Percentiles rank a stretch among this genome's conserved stretches.
phyloP scores from a whole-genome alignment of 495 filamentous ascomycete species.

The Annulohypoxylon nitens region DNA sequence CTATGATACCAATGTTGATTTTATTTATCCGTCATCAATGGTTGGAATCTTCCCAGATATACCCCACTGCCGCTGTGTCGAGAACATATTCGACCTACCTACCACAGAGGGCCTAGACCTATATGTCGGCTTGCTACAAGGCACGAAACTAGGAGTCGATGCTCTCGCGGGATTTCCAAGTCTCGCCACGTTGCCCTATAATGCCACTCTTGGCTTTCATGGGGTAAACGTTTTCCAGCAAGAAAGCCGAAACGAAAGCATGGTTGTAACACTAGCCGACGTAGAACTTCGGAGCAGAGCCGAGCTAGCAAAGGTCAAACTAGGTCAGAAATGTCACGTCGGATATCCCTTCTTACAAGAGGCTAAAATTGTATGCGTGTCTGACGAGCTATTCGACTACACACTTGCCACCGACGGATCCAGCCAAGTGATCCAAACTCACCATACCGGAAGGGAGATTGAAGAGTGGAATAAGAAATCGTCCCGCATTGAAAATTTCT shows the following conservation, averaged over 20 bases:
- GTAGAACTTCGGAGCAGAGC: slow-evolving; percentile 76
- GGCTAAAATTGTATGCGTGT: slow-evolving; percentile 87
- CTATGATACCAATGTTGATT: slow-evolving; percentile 81
- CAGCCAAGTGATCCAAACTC: slow-evolving; percentile 70
- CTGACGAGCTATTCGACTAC: slow-evolving; percentile 95
- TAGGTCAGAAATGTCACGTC: slow-evolving; percentile 88
- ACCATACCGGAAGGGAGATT: slow-evolving; percentile 83
- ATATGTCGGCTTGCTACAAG: slow-evolving; percentile 86
- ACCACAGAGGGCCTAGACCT: slow-evolving; percentile 91
- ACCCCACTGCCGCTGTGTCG: slow-evolving; percentile 85
- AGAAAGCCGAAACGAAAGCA: slow-evolving; percentile 95
- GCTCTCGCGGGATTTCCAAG: slow-evolving; percentile 95
- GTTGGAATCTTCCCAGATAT: slow-evolving; percentile 94
- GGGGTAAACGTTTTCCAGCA: slow-evolving; percentile 97
- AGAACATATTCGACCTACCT: slow-evolving; percentile 95
- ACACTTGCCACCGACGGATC: slow-evolving; percentile 71
- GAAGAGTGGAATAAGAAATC: slow-evolving; percentile 87
- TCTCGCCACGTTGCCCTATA: slow-evolving; percentile 83
- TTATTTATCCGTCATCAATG: slow-evolving; percentile 84
- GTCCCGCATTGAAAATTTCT: slow-evolving; percentile 81
- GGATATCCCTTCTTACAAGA: slow-evolving; percentile 97
- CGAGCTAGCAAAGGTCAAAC: slow-evolving; percentile 78
- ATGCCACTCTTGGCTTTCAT: slow-evolving; percentile 85
- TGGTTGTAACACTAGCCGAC: slow-evolving; percentile 87
- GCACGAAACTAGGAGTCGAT: slow-evolving; percentile 81